A percentile compares a stretch with the other conserved stretches of the same genome.
Evolutionary conservation across 331 rosid genomes (phyloP).

Genomic region (Rosa hybrid): DNA sequence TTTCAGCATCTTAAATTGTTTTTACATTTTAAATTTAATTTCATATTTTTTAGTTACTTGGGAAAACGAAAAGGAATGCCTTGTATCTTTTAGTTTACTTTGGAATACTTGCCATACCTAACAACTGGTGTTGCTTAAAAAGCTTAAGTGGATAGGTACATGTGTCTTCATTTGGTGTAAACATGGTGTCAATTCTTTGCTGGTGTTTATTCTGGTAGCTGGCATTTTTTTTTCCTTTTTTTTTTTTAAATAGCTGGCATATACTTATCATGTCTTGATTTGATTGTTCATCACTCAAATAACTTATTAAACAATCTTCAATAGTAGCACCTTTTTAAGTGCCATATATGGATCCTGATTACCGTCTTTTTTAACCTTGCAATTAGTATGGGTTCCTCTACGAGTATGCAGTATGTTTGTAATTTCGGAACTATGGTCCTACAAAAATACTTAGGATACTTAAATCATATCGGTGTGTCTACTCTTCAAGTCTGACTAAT

Average conservation of each 20-base stretch:
- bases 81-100: not conserved
- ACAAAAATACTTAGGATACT: not conserved
- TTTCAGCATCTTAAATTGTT: conserved; percentile 17
- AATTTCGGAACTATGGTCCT: not conserved
- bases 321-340: not conserved
- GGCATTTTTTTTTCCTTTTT: not conserved
- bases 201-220: conserved; percentile 3
- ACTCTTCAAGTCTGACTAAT: not conserved
- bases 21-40: conserved; percentile 9
- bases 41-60: not conserved
- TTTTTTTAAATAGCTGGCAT: not conserved
- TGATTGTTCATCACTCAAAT: not conserved
- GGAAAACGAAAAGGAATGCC: not conserved
- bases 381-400: not conserved
- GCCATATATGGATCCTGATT: not conserved
- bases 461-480: not conserved
- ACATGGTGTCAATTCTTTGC: not conserved
- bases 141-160: not conserved
- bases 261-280: not conserved
- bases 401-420: not conserved
- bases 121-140: not conserved
- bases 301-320: not conserved
- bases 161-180: not conserved
- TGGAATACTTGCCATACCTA: conserved; percentile 2
- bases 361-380: not conserved